Conservation (phyloP, 2,329 filamentous ascomycete genomes). For the Aspergillus transmontanensis region DNA sequence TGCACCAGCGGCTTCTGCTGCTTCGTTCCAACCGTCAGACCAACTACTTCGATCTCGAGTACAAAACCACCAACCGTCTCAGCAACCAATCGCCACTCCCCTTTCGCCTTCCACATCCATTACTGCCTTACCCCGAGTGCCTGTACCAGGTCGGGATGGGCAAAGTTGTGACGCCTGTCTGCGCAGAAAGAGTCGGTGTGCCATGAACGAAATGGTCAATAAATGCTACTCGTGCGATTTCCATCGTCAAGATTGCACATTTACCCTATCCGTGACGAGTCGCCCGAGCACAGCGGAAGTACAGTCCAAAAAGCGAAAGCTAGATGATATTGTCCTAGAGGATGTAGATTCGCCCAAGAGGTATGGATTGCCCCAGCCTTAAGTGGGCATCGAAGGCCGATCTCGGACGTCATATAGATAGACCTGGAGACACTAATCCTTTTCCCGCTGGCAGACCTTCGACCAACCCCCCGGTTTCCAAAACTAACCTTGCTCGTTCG, state of each 20-base stretch:
- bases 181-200: slow-evolving; percentile 45
- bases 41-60: slow-evolving; percentile 29
- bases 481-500: slow-evolving; percentile 23
- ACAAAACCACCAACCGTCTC: slow-evolving; percentile 22
- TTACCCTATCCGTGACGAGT: slow-evolving; percentile 32
- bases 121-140: slow-evolving; percentile 29
- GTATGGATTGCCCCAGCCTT: slow-evolving; percentile 27
- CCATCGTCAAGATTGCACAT: slow-evolving; percentile 48
- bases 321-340: slow-evolving; percentile 33
- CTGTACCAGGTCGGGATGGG: slow-evolving; percentile 37
- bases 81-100: slow-evolving; percentile 24
- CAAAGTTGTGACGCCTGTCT: slow-evolving; percentile 47
- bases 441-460: slow-evolving; percentile 27
- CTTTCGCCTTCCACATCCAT: slow-evolving; percentile 21
- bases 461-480: slow-evolving; percentile 24
- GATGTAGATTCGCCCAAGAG: slow-evolving; percentile 39
- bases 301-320: slow-evolving; percentile 43
- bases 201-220: slow-evolving; percentile 47
- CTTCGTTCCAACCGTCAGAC: slow-evolving; percentile 29
- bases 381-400: slow-evolving; percentile 18
- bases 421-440: slow-evolving; percentile 18
- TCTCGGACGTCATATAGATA: slow-evolving; percentile 25
- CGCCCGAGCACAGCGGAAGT: slow-evolving; percentile 24
- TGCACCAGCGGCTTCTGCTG: slow-evolving; percentile 24
- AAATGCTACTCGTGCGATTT: slow-evolving; percentile 50